These are phyloP conservation scores for Boletellus deceptivus DNA, from an alignment of 1,284 basidiomycete genomes.

Conservation along the genomic window DNA sequence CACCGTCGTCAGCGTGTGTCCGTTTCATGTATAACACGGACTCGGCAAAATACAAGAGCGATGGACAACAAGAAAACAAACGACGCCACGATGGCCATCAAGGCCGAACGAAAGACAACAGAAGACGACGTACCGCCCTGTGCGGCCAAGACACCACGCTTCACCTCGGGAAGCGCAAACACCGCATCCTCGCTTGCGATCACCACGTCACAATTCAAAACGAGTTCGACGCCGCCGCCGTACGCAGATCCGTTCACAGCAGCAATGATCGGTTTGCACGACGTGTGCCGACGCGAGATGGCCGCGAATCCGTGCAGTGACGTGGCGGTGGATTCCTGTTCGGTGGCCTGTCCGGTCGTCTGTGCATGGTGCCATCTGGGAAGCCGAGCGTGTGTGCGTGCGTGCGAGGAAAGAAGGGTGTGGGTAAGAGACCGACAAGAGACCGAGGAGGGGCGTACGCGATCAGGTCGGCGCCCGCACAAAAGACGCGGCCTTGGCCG, in stretches of 20 bases:
- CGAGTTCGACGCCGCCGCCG: conserved; percentile 79
- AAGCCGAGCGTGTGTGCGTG: not conserved
- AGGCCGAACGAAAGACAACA: too few relatives aligned
- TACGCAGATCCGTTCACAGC: conserved; percentile 80
- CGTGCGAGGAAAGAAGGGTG: not conserved
- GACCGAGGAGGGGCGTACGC: conserved; percentile 45
- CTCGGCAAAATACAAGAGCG: not conserved
- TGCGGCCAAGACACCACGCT: conserved; percentile 72
- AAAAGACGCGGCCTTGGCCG: conserved; percentile 75
- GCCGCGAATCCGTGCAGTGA: conserved; percentile 72
- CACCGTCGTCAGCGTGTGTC: conserved; percentile 11
- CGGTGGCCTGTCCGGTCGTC: conserved; percentile 26
- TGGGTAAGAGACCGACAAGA: not conserved
- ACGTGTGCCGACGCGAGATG: conserved; percentile 62
- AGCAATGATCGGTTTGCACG: conserved; percentile 77
- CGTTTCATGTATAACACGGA: not conserved
- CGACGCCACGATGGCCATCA: not conserved
- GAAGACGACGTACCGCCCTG: conserved; percentile 62
- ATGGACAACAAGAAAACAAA: not conserved
- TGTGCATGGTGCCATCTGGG: conserved; percentile 27
- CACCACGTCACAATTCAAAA: conserved; percentile 82
- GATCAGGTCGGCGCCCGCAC: conserved; percentile 79
- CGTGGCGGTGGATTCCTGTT: conserved; percentile 41
- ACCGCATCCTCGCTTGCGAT: conserved; percentile 70
- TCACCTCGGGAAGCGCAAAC: conserved; percentile 81